phyloP scores from a whole-genome alignment of 306 rosid species.

The Cucumis cinereus region DNA sequence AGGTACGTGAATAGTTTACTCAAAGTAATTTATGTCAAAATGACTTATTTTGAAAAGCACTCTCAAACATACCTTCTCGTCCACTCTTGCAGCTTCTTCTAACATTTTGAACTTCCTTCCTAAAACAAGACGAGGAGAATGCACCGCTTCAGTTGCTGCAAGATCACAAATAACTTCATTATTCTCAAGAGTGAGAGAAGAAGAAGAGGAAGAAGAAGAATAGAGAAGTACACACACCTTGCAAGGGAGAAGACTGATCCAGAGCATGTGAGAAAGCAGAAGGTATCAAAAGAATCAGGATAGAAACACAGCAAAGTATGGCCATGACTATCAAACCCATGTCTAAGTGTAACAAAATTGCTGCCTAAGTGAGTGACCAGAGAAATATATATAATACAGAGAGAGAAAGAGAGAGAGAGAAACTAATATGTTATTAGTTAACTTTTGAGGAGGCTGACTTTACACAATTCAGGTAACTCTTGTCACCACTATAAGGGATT shows the following conservation, averaged over 20 bases:
- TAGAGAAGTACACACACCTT: not conserved
- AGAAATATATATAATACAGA: constrained; percentile 1
- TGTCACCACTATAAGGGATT: constrained; percentile 1
- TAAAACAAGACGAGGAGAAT: not conserved
- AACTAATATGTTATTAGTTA: not conserved
- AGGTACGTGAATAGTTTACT: not conserved
- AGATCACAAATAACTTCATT: not conserved
- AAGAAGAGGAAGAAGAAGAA: not conserved
- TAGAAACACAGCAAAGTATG: not conserved
- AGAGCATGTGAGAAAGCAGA: not conserved
- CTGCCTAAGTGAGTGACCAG: not conserved
- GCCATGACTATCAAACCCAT: not conserved
- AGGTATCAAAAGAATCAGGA: not conserved
- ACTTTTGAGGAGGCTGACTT: not conserved
- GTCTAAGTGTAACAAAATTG: not conserved
- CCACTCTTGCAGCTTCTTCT: not conserved
- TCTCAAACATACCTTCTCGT: not conserved
- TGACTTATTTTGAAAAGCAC: not conserved
- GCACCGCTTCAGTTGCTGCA: not conserved
- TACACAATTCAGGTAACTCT: not conserved
- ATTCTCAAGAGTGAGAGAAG: not conserved
- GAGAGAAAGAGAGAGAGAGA: not conserved
- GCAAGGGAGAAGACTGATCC: not conserved
- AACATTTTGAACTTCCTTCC: not conserved
- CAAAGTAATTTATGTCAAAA: not conserved